Base-by-base conservation (phyloP, 352 stramenopile genomes). In the Phytophthora syringae region DNA sequence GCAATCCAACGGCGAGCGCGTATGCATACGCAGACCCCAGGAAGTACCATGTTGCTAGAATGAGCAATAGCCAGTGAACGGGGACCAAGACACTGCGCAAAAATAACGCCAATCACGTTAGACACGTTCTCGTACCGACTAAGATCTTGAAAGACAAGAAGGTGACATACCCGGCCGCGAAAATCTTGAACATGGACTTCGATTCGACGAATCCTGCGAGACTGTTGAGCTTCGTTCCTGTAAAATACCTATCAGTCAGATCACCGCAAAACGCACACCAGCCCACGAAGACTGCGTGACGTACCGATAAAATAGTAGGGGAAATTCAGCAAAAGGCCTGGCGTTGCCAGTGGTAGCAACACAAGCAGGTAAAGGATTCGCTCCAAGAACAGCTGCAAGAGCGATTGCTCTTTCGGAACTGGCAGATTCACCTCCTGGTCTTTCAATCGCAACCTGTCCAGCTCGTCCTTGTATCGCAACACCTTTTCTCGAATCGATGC, bases 181-280 rank as follows among this genome's bases (percentile, higher is more conserved):
- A 88, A 55, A 91, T 89, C 69, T 93, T 93, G 61, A 91, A 91
- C 82, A 91, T 90, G 5, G 80, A 90, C 67, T 82, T 86, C 21
- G 82, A 93, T 68, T 93, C 82, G 45, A 86, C 73, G 36, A 81
- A 91, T 9, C 84, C 84, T 4, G 84, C 84, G 2, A 86, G 51
- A 30, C 62, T 81, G 54, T 93, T 93, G 53, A 93, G 72, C 53
- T 93, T 93, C 24, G 63, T 79, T 25, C 77, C 84, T 92, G 32
- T 16, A 47, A 52, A 51, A 36, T 57, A 3, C 21, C 12, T 10
- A 53, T 43, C 12, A 67, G 30, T 30, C 7, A 56, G 27, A 21
- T 30, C 13, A 40, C 27, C 43, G 9, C 27, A 32, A 32, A 57
- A 22, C 12, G 3, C 21, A 21, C 10, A 12, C 16, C 10, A 45